Base-by-base conservation (phyloP, 768 basidiomycete species). In the Lentinula lateritia region DNA sequence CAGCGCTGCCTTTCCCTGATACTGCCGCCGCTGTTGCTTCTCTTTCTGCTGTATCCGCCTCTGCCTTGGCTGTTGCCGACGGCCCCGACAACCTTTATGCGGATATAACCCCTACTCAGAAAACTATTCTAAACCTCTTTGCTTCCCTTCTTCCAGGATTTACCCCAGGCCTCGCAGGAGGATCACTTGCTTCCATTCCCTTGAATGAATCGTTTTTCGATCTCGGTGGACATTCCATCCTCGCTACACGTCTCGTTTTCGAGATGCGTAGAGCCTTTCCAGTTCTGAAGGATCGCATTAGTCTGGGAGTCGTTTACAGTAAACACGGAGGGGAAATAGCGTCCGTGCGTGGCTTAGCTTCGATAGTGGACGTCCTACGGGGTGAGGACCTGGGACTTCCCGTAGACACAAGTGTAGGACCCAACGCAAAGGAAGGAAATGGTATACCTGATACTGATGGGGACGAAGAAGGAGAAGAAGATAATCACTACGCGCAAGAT, bases 191-290 rank as follows among this genome's bases (percentile, higher is more conserved):
- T 7, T 83, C 88, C 1, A 85, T 99, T 52, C 90, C 94, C 5
- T 71, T 90, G 9, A 90, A 98, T 71, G 96, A 98, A 69, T 93
- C 85, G 72, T 99, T 99, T 83, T 98, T 98, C 76, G 96, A 99
- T 71, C 83, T 98, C 46, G 97, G 97, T 52, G 97, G 97, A 6
- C 97, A 99, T 75, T 98, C 97, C 15, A 98, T 99, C 68, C 85
- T 99, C 50, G 97, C 97, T 0, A 99, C 97, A 2, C 89, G 95
- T 28, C 86, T 98, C 63, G 93, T 98, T 67, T 98, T 99, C 71
- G 94, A 98, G 74, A 88, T 99, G 58, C 88, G 97, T 68, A 97
- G 95, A 74, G 77, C 81, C 0, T 97, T 98, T 72, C 87, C 95
- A 10, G 81, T 97, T 18, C 87, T 95, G 59, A 94, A 93, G 4